Evolutionary conservation across 225 moss, liverwort and hornwort species (phyloP), one percentile per base, ranked within the genome.

Genomic region (Anthoceros angustus): DNA sequence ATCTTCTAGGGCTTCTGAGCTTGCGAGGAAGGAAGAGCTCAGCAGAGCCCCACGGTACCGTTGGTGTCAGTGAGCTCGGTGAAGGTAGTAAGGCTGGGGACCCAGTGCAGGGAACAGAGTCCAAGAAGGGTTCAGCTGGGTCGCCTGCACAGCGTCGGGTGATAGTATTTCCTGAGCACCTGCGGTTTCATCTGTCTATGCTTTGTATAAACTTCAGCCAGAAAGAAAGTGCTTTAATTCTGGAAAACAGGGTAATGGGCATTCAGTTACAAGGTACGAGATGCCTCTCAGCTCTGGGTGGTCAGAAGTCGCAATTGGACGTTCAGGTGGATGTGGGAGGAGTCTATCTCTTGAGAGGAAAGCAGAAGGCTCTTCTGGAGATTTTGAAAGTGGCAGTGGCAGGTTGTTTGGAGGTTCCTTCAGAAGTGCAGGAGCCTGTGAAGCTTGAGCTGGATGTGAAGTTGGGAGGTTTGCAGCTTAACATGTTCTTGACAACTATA

Each of bases 401-500:
- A 61, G 88, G 79, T 66, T 82, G 77, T 45, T 73, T 85, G 70
- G 88, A 87, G 78, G 76, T 88, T 65, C 83, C 85, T 60, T 75
- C 77, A 21, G 85, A 82, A 75, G 82, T 79, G 70, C 72, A 72
- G 24, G 77, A 67, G 64, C 79, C 80, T 68, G 80, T 83, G 75
- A 88, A 85, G 71, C 78, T 87, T 64, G 84, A 90, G 76, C 77
- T 91, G 65, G 79, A 87, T 67, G 82, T 82, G 66, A 85, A 82
- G 64, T 74, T 95, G 66, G 85, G 82, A 72, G 95, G 88, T 67
- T 82, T 86, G 11, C 85, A 85, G 55, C 91, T 84, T 83, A 86
- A 86, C 77, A 74, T 95, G 64, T 72, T 85, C 77, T 78, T 81
- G 50, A 79, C 82, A 67, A 80, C 74, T 24, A 71, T 88, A 66